These are phyloP conservation scores for Solanum peruvianum DNA, from an alignment of 257 asterid genomes.

Conservation along the genomic window DNA sequence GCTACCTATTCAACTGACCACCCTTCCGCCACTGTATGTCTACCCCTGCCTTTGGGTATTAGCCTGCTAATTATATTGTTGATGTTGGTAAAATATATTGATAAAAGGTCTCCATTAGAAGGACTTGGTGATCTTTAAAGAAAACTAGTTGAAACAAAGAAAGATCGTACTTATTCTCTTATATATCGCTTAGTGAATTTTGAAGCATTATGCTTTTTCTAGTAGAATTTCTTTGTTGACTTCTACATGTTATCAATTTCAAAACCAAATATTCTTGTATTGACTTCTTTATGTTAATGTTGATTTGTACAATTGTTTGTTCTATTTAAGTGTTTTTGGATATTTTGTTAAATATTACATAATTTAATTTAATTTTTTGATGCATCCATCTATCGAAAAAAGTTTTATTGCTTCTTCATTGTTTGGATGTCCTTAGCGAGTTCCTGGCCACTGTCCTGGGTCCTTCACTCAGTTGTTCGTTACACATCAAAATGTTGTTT, in stretches of 20 bases:
- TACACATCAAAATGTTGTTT: background rate
- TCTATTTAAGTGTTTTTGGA: background rate
- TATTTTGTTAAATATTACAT: background rate
- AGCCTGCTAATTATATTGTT: background rate
- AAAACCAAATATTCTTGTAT: background rate
- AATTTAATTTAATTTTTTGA: background rate
- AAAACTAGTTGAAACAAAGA: background rate
- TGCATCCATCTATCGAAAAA: background rate
- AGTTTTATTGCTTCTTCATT: background rate
- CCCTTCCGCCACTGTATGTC: background rate
- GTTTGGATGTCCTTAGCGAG: background rate
- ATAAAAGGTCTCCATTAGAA: background rate
- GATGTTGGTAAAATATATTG: background rate
- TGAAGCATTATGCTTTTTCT: background rate
- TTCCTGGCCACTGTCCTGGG: background rate
- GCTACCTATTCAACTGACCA: background rate
- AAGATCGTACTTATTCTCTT: background rate
- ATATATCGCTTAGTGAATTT: background rate
- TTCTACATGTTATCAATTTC: background rate
- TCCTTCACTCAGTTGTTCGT: background rate
- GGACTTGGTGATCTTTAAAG: background rate
- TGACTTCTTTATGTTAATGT: background rate
- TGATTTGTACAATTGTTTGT: background rate
- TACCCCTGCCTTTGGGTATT: background rate
- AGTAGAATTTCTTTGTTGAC: background rate